Evolutionary conservation across 2,329 filamentous ascomycete species (phyloP).

Genomic region (Rasamsonia emersonii): DNA sequence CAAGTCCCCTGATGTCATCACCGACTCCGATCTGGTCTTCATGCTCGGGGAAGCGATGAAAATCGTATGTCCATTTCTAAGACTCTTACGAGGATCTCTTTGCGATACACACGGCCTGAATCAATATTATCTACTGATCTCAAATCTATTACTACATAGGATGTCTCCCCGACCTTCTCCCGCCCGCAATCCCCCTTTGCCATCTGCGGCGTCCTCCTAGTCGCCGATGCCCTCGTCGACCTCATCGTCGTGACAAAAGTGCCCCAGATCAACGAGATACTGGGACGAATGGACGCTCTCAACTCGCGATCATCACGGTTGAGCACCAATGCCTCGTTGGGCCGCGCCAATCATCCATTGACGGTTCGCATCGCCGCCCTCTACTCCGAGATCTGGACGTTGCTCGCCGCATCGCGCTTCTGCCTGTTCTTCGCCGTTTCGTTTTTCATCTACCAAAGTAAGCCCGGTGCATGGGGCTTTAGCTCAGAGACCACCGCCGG

Average conservation of each 20-base stretch:
- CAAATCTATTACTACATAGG: slow-evolving; percentile 15
- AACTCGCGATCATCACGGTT: slow-evolving; percentile 31
- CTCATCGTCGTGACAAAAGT: slow-evolving; percentile 50
- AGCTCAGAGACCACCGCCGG: slow-evolving; percentile 9
- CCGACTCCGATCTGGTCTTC: slow-evolving; percentile 71
- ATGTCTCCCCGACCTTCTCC: slow-evolving; percentile 57
- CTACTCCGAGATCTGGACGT: slow-evolving; percentile 32
- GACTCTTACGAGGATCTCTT: too few species aligned
- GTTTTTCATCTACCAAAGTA: slow-evolving; percentile 29
- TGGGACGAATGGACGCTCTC: slow-evolving; percentile 60
- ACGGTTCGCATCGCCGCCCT: slow-evolving; percentile 20
- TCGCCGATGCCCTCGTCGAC: slow-evolving; percentile 57
- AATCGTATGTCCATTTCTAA: slow-evolving; percentile 48
- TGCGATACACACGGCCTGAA: too few species aligned
- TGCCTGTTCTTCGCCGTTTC: slow-evolving; percentile 29
- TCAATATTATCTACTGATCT: slow-evolving; percentile 6
- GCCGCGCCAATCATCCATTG: slow-evolving; percentile 14
- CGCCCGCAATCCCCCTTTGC: slow-evolving; percentile 59
- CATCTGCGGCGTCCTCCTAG: slow-evolving; percentile 60
- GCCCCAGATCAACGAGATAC: slow-evolving; percentile 58
- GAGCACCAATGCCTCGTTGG: slow-evolving; percentile 9
- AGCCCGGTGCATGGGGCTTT: slow-evolving; percentile 18
- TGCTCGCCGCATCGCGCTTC: slow-evolving; percentile 26
- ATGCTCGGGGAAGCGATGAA: slow-evolving; percentile 77
- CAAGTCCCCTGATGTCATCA: slow-evolving; percentile 60